Conservation (phyloP, 129 eudicot species). For the Deinandra increscens region DNA sequence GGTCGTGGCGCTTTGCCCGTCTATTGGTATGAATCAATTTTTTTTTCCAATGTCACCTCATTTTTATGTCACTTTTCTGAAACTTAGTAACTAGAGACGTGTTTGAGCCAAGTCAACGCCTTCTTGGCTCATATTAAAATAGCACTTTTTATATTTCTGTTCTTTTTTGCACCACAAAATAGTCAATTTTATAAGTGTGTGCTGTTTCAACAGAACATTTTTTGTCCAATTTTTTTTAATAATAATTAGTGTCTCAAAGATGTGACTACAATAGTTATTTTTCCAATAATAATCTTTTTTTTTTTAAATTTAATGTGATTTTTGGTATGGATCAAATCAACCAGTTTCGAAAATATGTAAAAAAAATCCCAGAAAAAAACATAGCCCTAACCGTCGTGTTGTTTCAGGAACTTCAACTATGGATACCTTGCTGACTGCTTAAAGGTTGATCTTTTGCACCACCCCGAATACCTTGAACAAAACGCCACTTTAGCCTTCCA, state of each 20-base stretch:
- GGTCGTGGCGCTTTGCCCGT: slow-evolving; percentile 97
- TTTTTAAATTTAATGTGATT: neutral
- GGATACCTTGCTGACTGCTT: slow-evolving; percentile 72
- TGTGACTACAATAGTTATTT: neutral
- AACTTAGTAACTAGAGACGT: neutral
- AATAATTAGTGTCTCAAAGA: neutral
- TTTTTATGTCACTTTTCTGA: neutral
- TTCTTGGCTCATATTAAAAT: neutral
- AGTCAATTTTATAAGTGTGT: neutral
- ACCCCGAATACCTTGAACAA: slow-evolving; percentile 94
- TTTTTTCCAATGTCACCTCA: neutral
- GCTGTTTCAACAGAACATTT: neutral
- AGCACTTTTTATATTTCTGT: neutral
- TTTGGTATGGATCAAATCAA: neutral
- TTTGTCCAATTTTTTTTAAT: neutral
- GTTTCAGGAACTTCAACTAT: slow-evolving; percentile 76
- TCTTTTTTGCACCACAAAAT: neutral
- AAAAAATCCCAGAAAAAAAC: neutral
- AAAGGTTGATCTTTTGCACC: slow-evolving; percentile 70
- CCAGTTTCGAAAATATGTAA: neutral
- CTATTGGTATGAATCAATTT: slow-evolving; percentile 51
- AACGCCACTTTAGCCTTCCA: slow-evolving; percentile 93
- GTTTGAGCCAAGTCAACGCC: neutral
- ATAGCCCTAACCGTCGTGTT: slow-evolving; percentile 4
- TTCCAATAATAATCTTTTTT: neutral